A percentile compares a stretch with the other conserved stretches of the same genome.
Conservation (phyloP, 129 eudicot genomes). For the Kitagawia praeruptora region DNA sequence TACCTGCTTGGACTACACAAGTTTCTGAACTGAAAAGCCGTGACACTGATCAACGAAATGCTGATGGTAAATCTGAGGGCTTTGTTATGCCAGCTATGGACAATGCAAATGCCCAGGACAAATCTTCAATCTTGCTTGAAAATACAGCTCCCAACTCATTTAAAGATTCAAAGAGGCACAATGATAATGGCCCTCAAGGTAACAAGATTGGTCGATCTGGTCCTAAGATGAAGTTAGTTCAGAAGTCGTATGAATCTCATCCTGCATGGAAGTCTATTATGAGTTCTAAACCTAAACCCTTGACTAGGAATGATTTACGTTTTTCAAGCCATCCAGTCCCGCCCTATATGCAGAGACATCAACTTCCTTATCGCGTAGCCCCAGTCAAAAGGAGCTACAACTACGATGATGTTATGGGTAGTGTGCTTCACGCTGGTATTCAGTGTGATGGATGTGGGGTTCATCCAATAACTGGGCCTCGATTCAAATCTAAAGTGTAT, state of each 20-base stretch:
- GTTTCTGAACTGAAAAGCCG: neutral
- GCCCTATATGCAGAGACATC: conserved; percentile 22
- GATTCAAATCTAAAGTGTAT: conserved; percentile 89
- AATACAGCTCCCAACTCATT: neutral
- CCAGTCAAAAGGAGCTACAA: conserved; percentile 29
- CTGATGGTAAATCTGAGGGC: conserved; percentile 16
- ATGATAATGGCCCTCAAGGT: neutral
- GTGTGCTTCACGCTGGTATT: conserved; percentile 62
- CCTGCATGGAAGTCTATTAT: neutral
- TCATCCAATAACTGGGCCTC: conserved; percentile 72
- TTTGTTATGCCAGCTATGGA: conserved; percentile 13
- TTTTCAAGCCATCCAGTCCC: conserved; percentile 27
- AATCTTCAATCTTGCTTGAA: neutral
- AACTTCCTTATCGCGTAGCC: conserved; percentile 11
- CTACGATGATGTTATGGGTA: conserved; percentile 28
- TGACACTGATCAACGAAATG: conserved; percentile 1
- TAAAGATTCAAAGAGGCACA: neutral
- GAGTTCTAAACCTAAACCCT: neutral
- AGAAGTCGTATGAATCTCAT: neutral
- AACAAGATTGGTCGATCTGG: conserved; percentile 8
- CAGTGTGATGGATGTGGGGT: conserved; percentile 83
- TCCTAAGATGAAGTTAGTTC: conserved; percentile 14
- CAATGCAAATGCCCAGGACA: conserved; percentile 19
- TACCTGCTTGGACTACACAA: neutral
- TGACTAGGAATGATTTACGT: conserved; percentile 22